These are phyloP conservation scores for Tylopilus subfusipes DNA, from an alignment of 768 basidiomycete species.

Conservation along the genomic window DNA sequence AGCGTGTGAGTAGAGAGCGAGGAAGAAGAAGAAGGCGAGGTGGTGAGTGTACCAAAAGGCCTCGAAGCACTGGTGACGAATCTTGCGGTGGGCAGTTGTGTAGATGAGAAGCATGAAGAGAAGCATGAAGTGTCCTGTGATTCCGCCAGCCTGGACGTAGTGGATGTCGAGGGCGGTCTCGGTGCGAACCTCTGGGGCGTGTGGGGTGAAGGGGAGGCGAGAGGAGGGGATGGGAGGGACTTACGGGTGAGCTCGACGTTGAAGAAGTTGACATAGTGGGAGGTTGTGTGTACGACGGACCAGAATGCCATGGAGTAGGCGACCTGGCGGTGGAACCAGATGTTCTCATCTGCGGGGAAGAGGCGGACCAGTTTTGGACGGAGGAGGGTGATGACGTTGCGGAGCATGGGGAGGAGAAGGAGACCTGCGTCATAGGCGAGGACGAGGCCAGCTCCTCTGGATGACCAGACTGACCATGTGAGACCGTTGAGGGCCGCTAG, in stretches of 20 bases:
- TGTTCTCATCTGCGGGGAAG: slow-evolving; percentile 91
- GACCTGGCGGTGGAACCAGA: slow-evolving; percentile 95
- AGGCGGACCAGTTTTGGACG: slow-evolving; percentile 79
- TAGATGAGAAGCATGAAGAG: slow-evolving; percentile 93
- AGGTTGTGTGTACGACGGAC: slow-evolving; percentile 89
- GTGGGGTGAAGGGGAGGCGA: not conserved
- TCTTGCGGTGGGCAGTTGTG: slow-evolving; percentile 83
- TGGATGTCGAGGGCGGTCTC: slow-evolving; percentile 79
- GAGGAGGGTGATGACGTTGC: slow-evolving; percentile 80
- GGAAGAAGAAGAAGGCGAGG: slow-evolving; percentile 91
- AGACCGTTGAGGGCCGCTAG: slow-evolving; percentile 77
- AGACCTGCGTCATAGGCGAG: slow-evolving; percentile 84
- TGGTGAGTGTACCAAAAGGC: slow-evolving; percentile 98
- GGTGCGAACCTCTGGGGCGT: slow-evolving; percentile 66
- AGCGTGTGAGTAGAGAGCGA: slow-evolving; percentile 85
- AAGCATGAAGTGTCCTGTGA: slow-evolving; percentile 95
- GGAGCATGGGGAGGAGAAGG: slow-evolving; percentile 85
- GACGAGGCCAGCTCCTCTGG: slow-evolving; percentile 88
- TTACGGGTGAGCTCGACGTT: slow-evolving; percentile 84
- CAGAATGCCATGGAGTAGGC: slow-evolving; percentile 94
- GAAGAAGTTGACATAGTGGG: slow-evolving; percentile 92
- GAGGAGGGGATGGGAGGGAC: slow-evolving; percentile 19
- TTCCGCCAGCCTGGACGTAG: slow-evolving; percentile 85
- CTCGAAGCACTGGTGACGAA: slow-evolving; percentile 88
- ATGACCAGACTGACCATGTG: slow-evolving; percentile 82